phyloP scores from a whole-genome alignment of 2,329 filamentous ascomycete species.

The Stagonosporopsis cucurbitacearum region DNA sequence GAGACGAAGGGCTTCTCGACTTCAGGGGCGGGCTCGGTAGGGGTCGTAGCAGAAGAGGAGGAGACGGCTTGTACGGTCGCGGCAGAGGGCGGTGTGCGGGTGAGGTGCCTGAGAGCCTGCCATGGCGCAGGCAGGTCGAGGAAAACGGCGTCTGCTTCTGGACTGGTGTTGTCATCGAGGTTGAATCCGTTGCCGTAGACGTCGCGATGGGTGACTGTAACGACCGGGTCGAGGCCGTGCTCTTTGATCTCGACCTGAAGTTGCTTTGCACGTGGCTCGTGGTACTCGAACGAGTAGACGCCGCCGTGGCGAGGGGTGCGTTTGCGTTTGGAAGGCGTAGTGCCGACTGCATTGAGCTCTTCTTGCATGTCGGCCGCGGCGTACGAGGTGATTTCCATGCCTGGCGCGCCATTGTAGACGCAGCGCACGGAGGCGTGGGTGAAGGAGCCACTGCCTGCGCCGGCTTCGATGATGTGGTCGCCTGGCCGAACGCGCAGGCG shows the following conservation, averaged over 20 bases:
- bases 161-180: conserved; percentile 48
- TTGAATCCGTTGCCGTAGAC: conserved; percentile 79
- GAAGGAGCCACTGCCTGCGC: conserved; percentile 82
- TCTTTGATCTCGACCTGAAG: conserved; percentile 72
- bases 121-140: conserved; percentile 82
- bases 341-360: conserved; percentile 39
- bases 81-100: conserved; percentile 55
- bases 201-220: conserved; percentile 77
- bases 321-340: conserved; percentile 32
- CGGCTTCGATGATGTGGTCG: conserved; percentile 77
- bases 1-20: conserved; percentile 46
- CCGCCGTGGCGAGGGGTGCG: conserved; percentile 60
- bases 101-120: conserved; percentile 78
- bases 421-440: conserved; percentile 79
- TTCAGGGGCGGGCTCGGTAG: conserved; percentile 19
- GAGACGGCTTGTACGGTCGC: conserved; percentile 31
- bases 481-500: conserved; percentile 77
- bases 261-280: conserved; percentile 73
- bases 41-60: conserved; percentile 49
- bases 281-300: conserved; percentile 84
- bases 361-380: conserved; percentile 31
- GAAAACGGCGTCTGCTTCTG: conserved; percentile 72
- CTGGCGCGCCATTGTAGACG: conserved; percentile 74
- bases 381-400: conserved; percentile 25
- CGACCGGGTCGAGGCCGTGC: conserved; percentile 70